Evolutionary conservation across 257 asterid genomes (phyloP), one percentile per base, ranked within the genome.

Genomic region (Lavandula angustifolia): DNA sequence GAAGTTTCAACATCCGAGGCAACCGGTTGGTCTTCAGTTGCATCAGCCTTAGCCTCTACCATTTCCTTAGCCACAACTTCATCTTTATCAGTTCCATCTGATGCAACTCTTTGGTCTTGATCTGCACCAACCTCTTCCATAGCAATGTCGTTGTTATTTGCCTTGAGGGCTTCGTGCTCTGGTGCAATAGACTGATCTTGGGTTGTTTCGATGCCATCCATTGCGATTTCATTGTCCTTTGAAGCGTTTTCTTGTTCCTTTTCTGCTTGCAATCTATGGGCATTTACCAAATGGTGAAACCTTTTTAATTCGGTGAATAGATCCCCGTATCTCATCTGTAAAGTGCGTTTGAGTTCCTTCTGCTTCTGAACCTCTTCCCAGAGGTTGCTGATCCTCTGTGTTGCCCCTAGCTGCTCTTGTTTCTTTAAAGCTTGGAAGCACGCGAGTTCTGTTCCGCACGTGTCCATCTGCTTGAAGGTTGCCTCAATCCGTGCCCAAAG

Each of bases 331-430:
- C 84, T 81, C 67, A 77, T 83, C 78, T 94, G 99, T 53, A 86
- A 59, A 50, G 66, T 77, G 40, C 73, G 83, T 77, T 94, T 97
- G 0, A 94, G 90, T 58, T 94, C 94, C 80, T 94, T 94, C 79
- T 94, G 99, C 73, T 90, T 94, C 87, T 94, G 96, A 54, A 85
- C 96, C 80, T 94, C 97, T 81, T 94, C 97, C 99, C 99, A 94
- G 16, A 87, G 82, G 65, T 80, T 77, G 70, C 91, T 79, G 66
- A 90, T 83, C 76, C 99, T 82, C 63, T 85, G 80, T 11, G 94
- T 69, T 48, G 96, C 94, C 16, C 96, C 87, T 57, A 80, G 22
- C 16, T 77, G 82, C 68, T 94, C 99, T 83, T 90, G 96, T 76
- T 78, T 82, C 74, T 87, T 95, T 72, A 94, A 64, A 65, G 89